Conservation (phyloP, 768 basidiomycete genomes). For the Pulveroboletus sp. region DNA sequence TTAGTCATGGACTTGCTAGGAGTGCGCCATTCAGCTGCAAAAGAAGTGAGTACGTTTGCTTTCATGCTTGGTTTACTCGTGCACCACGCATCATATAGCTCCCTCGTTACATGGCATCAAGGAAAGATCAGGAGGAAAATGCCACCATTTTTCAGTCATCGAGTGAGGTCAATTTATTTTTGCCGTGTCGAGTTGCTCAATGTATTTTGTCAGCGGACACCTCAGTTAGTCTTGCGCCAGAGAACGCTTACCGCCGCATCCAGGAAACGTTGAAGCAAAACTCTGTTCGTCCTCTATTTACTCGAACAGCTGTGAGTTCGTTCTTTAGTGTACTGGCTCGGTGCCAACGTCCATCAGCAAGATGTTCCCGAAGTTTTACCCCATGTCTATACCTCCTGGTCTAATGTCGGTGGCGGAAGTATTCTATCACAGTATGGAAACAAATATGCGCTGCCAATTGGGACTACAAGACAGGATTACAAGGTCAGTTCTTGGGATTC, state of each 20-base stretch:
- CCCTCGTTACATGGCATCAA: conserved; percentile 3
- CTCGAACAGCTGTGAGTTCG: conserved; percentile 45
- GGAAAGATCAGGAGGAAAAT: neutral
- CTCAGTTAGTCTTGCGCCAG: conserved; percentile 32
- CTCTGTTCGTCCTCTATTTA: conserved; percentile 62
- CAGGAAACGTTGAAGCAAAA: conserved; percentile 56
- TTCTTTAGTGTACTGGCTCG: neutral
- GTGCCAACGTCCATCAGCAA: conserved; percentile 35
- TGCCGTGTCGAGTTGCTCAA: neutral
- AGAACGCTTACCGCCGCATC: conserved; percentile 57
- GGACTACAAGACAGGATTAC: conserved; percentile 60
- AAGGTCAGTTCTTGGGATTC: conserved; percentile 47
- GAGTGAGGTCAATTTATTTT: conserved; percentile 6
- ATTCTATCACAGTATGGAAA: conserved; percentile 64
- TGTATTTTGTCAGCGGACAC: conserved; percentile 1
- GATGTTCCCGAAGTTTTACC: conserved; percentile 64
- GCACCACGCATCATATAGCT: conserved; percentile 12
- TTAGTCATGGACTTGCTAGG: conserved; percentile 66
- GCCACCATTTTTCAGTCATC: neutral
- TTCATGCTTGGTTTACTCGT: neutral
- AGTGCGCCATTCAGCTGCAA: conserved; percentile 44
- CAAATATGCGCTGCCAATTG: conserved; percentile 78
- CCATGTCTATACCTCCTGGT: conserved; percentile 79
- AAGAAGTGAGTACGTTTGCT: conserved; percentile 40
- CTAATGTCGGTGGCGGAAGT: conserved; percentile 53